These are phyloP conservation scores for Fusarium bactridioides DNA, from an alignment of 2,329 filamentous ascomycete genomes.

Conservation along the genomic window DNA sequence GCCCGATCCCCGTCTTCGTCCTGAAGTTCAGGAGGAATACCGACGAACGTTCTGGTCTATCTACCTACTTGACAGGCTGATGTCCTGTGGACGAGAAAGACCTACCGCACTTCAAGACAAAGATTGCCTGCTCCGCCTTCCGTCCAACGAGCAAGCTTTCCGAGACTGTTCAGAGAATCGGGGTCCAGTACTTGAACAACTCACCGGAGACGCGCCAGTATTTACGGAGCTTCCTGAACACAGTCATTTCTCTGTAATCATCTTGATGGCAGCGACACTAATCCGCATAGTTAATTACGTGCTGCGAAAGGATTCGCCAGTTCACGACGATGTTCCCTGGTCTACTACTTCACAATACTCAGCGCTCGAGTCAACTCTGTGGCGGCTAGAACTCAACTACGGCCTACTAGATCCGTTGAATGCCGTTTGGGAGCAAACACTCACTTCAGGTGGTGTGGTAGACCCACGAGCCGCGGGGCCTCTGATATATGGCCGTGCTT, in stretches of 20 bases:
- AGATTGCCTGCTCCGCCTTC: neutral
- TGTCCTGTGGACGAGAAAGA: neutral
- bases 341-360: neutral
- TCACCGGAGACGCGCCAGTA: neutral
- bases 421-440: neutral
- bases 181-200: neutral
- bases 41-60: neutral
- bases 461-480: neutral
- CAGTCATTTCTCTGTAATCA: neutral
- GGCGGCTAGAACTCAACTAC: neutral
- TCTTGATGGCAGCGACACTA: neutral
- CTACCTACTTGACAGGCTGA: neutral
- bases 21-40: neutral
- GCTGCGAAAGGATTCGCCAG: neutral
- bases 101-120: neutral
- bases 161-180: neutral
- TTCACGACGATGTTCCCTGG: neutral
- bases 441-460: neutral
- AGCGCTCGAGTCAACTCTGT: neutral
- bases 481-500: neutral
- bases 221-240: neutral
- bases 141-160: neutral
- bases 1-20: neutral
- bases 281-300: neutral
- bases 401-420: neutral